phyloP scores from a whole-genome alignment of 805 yeast genomes.

The Suhomyces faveliae region DNA sequence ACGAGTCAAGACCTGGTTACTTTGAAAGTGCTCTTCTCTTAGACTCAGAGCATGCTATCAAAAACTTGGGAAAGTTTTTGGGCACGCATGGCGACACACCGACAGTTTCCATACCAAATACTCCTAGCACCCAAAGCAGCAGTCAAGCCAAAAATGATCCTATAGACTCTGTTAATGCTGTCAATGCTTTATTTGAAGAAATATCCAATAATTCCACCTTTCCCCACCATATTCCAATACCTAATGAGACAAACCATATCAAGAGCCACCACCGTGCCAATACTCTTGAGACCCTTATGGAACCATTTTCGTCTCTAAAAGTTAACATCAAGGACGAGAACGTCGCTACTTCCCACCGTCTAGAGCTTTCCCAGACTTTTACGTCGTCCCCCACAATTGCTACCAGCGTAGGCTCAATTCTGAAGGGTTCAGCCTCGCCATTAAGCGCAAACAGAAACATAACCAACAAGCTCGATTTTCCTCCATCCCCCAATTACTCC shows the following conservation, averaged over 20 bases:
- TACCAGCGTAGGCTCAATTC: constrained; percentile 8
- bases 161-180: neutral
- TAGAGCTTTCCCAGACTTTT: constrained; percentile 20
- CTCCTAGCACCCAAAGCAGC: neutral
- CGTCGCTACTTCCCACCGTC: constrained; percentile 8
- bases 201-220: neutral
- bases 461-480: constrained; percentile 14
- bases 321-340: constrained; percentile 5
- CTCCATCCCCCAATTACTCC: constrained; percentile 10
- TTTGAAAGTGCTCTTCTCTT: constrained; percentile 56
- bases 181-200: neutral
- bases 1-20: constrained; percentile 61
- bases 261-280: constrained; percentile 13
- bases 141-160: neutral
- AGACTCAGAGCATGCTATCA: constrained; percentile 48
- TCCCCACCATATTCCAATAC: neutral
- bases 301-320: constrained; percentile 13
- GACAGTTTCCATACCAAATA: neutral
- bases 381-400: constrained; percentile 14
- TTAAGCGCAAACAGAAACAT: constrained; percentile 18
- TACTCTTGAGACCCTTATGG: constrained; percentile 16
- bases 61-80: constrained; percentile 41
- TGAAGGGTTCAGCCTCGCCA: constrained; percentile 17
- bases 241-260: neutral
- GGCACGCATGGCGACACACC: neutral